Conservation (phyloP, 176 grass and related monocot genomes). For the Carex myosuroides region DNA sequence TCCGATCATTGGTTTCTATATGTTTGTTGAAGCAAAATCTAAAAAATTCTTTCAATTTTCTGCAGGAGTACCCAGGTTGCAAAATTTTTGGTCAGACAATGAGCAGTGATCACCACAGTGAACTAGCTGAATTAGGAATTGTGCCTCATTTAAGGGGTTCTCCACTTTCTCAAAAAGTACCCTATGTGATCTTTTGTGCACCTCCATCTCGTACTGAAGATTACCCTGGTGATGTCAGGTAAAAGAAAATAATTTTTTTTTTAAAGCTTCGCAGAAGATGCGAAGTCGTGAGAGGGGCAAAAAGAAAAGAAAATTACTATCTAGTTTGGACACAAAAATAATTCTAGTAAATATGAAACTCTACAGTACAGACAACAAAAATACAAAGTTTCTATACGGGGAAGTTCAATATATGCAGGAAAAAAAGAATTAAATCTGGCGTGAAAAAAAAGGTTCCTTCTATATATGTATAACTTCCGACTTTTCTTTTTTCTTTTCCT, state of each 20-base stretch:
- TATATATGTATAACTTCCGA: background rate
- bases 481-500: background rate
- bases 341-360: background rate
- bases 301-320: slow-evolving; percentile 1
- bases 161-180: slow-evolving; percentile 34
- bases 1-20: background rate
- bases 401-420: background rate
- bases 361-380: background rate
- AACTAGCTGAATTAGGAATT: slow-evolving; percentile 56
- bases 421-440: background rate
- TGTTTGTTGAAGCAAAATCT: background rate
- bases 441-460: background rate
- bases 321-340: background rate
- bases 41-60: slow-evolving; percentile 3
- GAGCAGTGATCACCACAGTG: slow-evolving; percentile 70
- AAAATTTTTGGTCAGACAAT: slow-evolving; percentile 68
- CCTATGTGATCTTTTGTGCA: slow-evolving; percentile 83
- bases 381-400: background rate
- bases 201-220: slow-evolving; percentile 66
- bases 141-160: slow-evolving; percentile 52
- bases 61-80: slow-evolving; percentile 64
- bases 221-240: slow-evolving; percentile 72
- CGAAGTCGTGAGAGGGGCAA: too few species aligned
- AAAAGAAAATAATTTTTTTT: background rate
- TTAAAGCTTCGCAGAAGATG: too few species aligned